phyloP scores from a whole-genome alignment of 176 grass and related monocot genomes.

The Eragrostis curvula region DNA sequence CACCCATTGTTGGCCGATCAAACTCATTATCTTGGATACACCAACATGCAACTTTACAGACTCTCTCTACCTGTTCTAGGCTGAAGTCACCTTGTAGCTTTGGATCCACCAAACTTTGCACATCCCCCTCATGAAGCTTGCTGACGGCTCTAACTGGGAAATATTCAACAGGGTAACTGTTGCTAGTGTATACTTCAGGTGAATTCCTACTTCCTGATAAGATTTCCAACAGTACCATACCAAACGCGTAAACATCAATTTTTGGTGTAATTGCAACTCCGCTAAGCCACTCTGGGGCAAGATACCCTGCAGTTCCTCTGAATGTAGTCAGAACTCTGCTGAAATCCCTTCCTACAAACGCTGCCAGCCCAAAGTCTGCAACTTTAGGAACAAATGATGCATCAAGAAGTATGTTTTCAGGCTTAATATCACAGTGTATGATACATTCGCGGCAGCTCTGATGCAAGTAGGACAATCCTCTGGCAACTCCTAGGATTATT shows the following conservation, averaged over 20 bases:
- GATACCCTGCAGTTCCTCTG: constrained; percentile 69
- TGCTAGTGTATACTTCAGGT: constrained; percentile 23
- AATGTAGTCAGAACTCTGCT: constrained; percentile 65
- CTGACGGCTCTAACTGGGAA: constrained; percentile 51
- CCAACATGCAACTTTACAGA: constrained; percentile 56
- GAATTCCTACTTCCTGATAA: constrained; percentile 57
- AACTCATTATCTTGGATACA: constrained; percentile 61
- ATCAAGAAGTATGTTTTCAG: constrained; percentile 51
- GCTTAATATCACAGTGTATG: constrained; percentile 79
- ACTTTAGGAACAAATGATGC: constrained; percentile 57
- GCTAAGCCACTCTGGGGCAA: constrained; percentile 64
- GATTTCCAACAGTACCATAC: constrained; percentile 70
- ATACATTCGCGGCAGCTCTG: constrained; percentile 63
- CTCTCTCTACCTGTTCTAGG: constrained; percentile 42
- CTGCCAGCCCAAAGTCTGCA: constrained; percentile 76
- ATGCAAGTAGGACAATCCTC: constrained; percentile 65
- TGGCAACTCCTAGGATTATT: constrained; percentile 51
- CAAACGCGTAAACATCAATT: constrained; percentile 65
- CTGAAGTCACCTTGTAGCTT: constrained; percentile 42
- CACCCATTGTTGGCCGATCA: constrained; percentile 52
- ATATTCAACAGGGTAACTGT: constrained; percentile 27
- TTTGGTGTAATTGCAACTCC: constrained; percentile 55
- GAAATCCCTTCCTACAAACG: constrained; percentile 60
- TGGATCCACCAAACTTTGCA: constrained; percentile 47
- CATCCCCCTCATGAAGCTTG: constrained; percentile 40